Percentiles rank a stretch among this genome's conserved stretches.
These are phyloP conservation scores for Adenanthera pavonina DNA, from an alignment of 306 rosid species.

Conservation along the genomic window DNA sequence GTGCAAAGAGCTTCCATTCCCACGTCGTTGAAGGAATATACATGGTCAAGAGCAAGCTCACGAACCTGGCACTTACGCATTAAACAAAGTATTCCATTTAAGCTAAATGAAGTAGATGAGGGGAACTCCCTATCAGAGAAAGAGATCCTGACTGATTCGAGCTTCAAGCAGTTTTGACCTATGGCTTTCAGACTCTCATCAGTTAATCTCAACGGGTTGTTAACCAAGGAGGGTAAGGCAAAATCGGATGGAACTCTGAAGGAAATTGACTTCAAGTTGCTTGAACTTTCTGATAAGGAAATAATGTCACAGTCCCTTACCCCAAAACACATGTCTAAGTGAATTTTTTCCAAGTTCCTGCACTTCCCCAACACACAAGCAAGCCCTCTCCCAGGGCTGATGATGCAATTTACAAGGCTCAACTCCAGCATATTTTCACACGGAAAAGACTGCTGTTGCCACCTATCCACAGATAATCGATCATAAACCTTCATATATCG, in stretches of 20 bases:
- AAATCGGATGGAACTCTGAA: conserved; percentile 86
- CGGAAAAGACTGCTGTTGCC: conserved; percentile 81
- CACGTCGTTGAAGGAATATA: conserved; percentile 76
- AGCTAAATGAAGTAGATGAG: conserved; percentile 75
- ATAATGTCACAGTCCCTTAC: conserved; percentile 80
- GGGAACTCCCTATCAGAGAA: conserved; percentile 91
- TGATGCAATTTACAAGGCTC: conserved; percentile 87
- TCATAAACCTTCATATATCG: conserved; percentile 90
- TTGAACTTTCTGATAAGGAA: conserved; percentile 67
- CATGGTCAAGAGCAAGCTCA: conserved; percentile 79
- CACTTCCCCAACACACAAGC: conserved; percentile 85
- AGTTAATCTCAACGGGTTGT: conserved; percentile 70
- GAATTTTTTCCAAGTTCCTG: conserved; percentile 76
- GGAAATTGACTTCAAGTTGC: conserved; percentile 66
- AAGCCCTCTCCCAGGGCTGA: conserved; percentile 91
- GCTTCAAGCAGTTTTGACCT: conserved; percentile 75
- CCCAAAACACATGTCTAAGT: conserved; percentile 92
- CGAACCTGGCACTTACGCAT: conserved; percentile 69
- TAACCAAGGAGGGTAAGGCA: conserved; percentile 69
- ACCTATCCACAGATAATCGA: conserved; percentile 77
- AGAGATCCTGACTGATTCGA: conserved; percentile 75
- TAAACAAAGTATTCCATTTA: conserved; percentile 69
- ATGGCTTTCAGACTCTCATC: conserved; percentile 80
- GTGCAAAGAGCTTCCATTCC: conserved; percentile 92
- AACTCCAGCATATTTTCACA: conserved; percentile 78